These are phyloP conservation scores for Trypanosoma theileri DNA, from an alignment of 208 protist genomes.

Conservation along the genomic window DNA sequence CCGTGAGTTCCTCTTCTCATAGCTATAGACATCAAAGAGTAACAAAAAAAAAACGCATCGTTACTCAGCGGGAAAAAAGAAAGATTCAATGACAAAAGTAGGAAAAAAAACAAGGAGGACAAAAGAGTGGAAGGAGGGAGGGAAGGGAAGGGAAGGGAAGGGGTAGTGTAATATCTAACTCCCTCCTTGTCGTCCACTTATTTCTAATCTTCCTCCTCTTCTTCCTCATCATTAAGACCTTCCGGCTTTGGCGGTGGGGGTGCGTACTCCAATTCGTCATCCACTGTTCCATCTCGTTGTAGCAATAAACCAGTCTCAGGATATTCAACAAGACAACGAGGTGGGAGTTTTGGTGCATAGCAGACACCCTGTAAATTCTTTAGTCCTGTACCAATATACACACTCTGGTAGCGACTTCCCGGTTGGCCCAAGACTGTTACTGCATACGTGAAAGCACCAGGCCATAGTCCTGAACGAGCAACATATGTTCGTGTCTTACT, in stretches of 20 bases:
- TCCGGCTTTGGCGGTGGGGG: slow-evolving; percentile 61
- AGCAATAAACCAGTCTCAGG: slow-evolving; percentile 65
- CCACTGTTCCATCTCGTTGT: slow-evolving; percentile 80
- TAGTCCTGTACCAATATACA: slow-evolving; percentile 86
- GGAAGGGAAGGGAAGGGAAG: no score
- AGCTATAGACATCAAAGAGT: no score
- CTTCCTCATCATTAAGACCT: slow-evolving; percentile 59
- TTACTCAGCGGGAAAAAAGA: no score
- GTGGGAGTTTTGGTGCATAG: slow-evolving; percentile 76
- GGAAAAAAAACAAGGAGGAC: no score
- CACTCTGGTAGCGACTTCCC: slow-evolving; percentile 67
- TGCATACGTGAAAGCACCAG: slow-evolving; percentile 83
- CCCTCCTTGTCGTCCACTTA: not conserved
- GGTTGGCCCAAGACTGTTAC: slow-evolving; percentile 61
- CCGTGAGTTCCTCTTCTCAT: no score
- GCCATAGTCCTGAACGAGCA: slow-evolving; percentile 82
- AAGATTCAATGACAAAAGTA: no score
- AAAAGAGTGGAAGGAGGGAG: no score
- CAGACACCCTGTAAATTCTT: slow-evolving; percentile 68
- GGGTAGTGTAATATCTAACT: not conserved
- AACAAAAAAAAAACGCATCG: no score
- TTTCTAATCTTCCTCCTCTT: slow-evolving; percentile 53
- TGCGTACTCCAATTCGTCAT: slow-evolving; percentile 88
- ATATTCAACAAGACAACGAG: slow-evolving; percentile 71
- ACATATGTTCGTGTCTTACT: slow-evolving; percentile 67